Conservation (phyloP, 345 rosid genomes). For the Trapa bicornis region DNA sequence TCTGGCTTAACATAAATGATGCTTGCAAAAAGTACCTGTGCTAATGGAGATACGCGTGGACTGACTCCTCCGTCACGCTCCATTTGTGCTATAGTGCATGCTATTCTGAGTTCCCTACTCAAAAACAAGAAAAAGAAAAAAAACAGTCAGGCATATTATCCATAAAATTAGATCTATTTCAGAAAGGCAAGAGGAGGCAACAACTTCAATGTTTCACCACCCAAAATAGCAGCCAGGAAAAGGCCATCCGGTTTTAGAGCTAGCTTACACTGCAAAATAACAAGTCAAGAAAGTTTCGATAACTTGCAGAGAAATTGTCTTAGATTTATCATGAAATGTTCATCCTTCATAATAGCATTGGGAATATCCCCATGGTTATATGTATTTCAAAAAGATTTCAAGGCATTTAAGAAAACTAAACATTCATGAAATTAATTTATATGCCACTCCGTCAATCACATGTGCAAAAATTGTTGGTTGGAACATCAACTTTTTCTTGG, state of each 20-base stretch:
- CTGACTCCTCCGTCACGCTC: slow-evolving; percentile 99
- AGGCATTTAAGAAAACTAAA: neutral
- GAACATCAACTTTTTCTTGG: neutral
- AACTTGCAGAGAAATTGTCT: slow-evolving; percentile 4
- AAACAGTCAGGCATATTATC: slow-evolving; percentile 4
- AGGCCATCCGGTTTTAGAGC: slow-evolving; percentile 99
- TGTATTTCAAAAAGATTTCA: neutral
- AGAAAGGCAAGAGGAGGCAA: slow-evolving; percentile 10
- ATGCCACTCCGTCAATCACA: neutral
- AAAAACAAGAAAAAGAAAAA: slow-evolving; percentile 6
- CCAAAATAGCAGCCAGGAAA: slow-evolving; percentile 94
- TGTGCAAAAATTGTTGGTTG: neutral
- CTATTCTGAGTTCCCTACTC: slow-evolving; percentile 80
- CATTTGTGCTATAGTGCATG: slow-evolving; percentile 96
- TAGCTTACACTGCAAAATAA: slow-evolving; percentile 59
- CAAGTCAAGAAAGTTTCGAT: slow-evolving; percentile 16
- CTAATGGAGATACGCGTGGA: slow-evolving; percentile 88
- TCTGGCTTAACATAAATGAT: neutral
- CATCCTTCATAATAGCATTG: neutral
- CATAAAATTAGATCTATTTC: neutral
- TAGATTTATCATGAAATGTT: neutral
- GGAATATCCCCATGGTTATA: neutral
- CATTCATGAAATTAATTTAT: neutral
- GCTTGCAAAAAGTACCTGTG: slow-evolving; percentile 46
- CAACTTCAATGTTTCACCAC: slow-evolving; percentile 96